Evolutionary conservation across 169 alveolate species (phyloP), one percentile per base, ranked within the genome.

Genomic region (Perkinsus olseni): DNA sequence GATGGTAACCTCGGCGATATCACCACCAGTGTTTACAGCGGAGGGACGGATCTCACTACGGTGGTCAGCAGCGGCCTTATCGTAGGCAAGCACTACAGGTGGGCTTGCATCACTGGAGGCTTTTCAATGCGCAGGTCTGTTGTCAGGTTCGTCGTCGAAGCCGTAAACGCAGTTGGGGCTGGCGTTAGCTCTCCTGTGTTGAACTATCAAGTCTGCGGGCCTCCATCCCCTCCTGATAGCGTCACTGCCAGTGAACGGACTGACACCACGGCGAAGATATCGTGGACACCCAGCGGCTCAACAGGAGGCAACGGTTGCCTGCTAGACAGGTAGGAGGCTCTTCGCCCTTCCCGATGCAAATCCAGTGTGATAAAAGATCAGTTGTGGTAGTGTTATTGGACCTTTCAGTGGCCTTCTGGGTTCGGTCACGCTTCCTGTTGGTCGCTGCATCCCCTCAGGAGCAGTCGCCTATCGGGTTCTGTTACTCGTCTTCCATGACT

Each of bases 171-270:
- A 37, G 93, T 91, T 38, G 93, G 93, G 0, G 17, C 39, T 1
- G 74, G 93, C 74, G 74, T n/a, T 36, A 28, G 8, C 93, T 91
- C 93, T 10, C 93, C 93, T 17, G 93, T 91, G 39, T 91, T 91
- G 74, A 48, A 37, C 1, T 28, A 24, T 36, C 93, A 91, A 62
- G 62, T 91, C 40, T 91, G 93, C 39, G 93, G 93, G 6, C 82
- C 82, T 21, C 82, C 82, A 28, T 62, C 82, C 1, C 37, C 82
- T 8, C 82, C 82, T 62, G 82, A 24, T 28, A 62, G 82, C 34
- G 34, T 62, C 31, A 62, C 31, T 0, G 82, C 82, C 17, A 13
- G 31, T 24, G 82, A 62, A 62, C 82, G 13, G 37, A 62, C 82
- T 24, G 82, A 62, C 82, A 62, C 82, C 17, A 62, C 82, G 28